Conservation (phyloP, 768 basidiomycete species). For the Dendrothele bispora region DNA sequence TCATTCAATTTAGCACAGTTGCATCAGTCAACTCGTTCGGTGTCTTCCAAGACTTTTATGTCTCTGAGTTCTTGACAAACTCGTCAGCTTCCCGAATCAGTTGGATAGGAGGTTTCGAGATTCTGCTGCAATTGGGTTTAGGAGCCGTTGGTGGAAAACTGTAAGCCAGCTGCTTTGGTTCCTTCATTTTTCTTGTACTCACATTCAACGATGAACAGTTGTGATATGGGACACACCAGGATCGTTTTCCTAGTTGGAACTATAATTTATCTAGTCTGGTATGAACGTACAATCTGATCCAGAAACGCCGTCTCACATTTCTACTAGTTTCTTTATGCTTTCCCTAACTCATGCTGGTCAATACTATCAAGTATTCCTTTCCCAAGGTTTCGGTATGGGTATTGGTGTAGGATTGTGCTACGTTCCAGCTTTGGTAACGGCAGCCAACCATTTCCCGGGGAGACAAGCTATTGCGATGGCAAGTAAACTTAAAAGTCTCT, state of each 20-base stretch:
- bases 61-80: constrained; percentile 2
- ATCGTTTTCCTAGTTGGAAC: background rate
- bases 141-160: background rate
- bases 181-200: background rate
- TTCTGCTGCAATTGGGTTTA: constrained; percentile 6
- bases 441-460: constrained; percentile 1
- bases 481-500: background rate
- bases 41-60: constrained; percentile 5
- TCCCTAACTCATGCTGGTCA: background rate
- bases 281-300: background rate
- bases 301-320: background rate
- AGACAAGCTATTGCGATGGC: constrained; percentile 7
- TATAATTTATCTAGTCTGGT: constrained; percentile 3
- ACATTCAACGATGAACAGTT: background rate
- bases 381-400: constrained; percentile 5
- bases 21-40: constrained; percentile 4
- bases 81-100: constrained; percentile 3
- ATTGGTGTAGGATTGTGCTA: constrained; percentile 6
- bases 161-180: background rate
- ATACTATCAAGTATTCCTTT: constrained; percentile 3
- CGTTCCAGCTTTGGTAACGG: constrained; percentile 3
- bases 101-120: constrained; percentile 2
- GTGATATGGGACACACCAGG: constrained; percentile 4
- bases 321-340: constrained; percentile 1
- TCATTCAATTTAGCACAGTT: constrained; percentile 4